A percentile compares a stretch with the other conserved stretches of the same genome.
These are phyloP conservation scores for Phytophthora colocasiae DNA, from an alignment of 352 stramenopile species.

Conservation along the genomic window DNA sequence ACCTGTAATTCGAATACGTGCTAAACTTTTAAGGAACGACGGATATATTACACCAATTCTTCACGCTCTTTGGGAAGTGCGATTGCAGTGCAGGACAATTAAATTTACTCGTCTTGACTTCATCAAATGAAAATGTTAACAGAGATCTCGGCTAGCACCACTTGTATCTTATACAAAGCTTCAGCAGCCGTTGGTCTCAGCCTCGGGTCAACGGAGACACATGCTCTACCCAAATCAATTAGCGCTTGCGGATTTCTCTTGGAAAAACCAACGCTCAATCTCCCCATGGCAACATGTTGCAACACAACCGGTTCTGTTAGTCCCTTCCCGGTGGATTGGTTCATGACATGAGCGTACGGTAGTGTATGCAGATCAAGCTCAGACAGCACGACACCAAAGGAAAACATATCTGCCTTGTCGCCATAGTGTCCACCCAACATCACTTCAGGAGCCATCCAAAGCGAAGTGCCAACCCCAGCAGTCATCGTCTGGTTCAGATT, in stretches of 20 bases:
- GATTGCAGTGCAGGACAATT: too few species aligned
- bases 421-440: conserved; percentile 26
- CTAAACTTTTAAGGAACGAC: too few species aligned
- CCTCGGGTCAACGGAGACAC: conserved; percentile 38
- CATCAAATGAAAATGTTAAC: background rate
- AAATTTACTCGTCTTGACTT: too few species aligned
- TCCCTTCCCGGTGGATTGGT: conserved; percentile 14
- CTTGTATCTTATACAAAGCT: conserved; percentile 43
- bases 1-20: too few species aligned
- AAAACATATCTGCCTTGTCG: conserved; percentile 37
- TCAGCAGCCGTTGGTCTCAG: conserved; percentile 36
- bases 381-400: conserved; percentile 39
- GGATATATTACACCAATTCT: too few species aligned
- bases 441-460: conserved; percentile 32
- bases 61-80: too few species aligned
- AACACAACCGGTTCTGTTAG: conserved; percentile 32
- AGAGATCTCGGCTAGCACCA: background rate
- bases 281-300: conserved; percentile 27
- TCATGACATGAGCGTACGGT: conserved; percentile 20
- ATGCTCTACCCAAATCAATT: too few species aligned
- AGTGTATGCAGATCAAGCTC: conserved; percentile 42
- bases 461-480: conserved; percentile 20
- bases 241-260: too few species aligned
- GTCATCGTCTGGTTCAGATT: conserved; percentile 23
- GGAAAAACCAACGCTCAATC: too few species aligned